Evolutionary conservation across 2,329 filamentous ascomycete genomes (phyloP), one percentile per base, ranked within the genome.

Genomic region (Xylariaceae sp.): DNA sequence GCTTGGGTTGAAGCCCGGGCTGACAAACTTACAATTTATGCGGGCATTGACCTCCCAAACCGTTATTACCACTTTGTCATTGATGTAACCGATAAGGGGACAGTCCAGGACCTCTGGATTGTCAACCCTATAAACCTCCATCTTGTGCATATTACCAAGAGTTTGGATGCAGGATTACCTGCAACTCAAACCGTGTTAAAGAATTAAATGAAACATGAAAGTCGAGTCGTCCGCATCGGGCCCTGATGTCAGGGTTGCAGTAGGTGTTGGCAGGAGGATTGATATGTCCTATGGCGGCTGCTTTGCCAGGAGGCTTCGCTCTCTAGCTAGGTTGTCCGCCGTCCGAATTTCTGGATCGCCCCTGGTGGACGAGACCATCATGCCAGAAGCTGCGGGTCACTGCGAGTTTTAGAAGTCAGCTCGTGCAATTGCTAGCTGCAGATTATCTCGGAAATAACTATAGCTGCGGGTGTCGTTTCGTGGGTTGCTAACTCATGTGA

Each of bases 371-470:
- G 14, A 18, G 14, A 2, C 44, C 18, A 12, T 50, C 43, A 2
- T 18, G 19, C 57, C 57, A 62, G 50, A 62, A 62, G 20, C n/a
- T 21, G 26, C 54, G 60, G 26, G 44, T 55, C 37, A 54, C 32
- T 37, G 32, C 14, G 12, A 37, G 3, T 3, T 37, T 37, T 7
- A 7, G 32, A 12, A 26, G 12, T 37, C 14, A 37, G 32, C 14
- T 7, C 32, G 14, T 37, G 12, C 32, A 37, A 37, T 37, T 37
- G 14, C 32, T 7, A 37, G 3, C 14, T 3, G 12, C 32, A 12
- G 32, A 37, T 12, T 12, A 10, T 37, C 32, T 16, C 14, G 6
- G 12, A 37, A 37, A 37, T 3, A 14, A 37, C 3, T 12, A 9
- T 4, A 9, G 23, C 4, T 9, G 9, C 23, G 9, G 9, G 23